Evolutionary conservation across 768 basidiomycete species (phyloP), one percentile per base, ranked within the genome.

Genomic region (Leccinum uliginosum): DNA sequence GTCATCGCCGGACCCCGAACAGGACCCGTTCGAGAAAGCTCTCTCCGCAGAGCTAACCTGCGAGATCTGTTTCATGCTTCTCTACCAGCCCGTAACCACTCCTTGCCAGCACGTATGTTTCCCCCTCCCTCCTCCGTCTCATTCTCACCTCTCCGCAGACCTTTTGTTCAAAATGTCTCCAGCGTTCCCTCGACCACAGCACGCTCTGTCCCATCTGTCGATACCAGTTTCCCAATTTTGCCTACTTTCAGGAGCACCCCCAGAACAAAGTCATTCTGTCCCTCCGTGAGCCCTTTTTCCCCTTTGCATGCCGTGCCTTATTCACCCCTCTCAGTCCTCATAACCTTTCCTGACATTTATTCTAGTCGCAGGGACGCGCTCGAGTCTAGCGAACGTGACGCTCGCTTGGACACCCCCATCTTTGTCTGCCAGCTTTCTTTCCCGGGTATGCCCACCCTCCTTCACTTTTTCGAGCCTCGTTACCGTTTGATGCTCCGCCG

Each of bases 401-500:
- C 84, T 14, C 80, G 87, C 47, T 81, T 96, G 56, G 85, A 92
- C 67, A 94, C 91, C 17, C 93, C 96, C 55, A 88, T 98, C 59
- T 95, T 98, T 64, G 84, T 94, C 61, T 90, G 87, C 68, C 89
- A 89, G 44, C 84, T 97, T 50, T 84, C 87, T 47, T 98, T 97
- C 74, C 96, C 96, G 2, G 89, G 87, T 55, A 85, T 93, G 75
- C 93, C 93, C 40, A 94, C 89, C 48, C 78, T 88, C 54, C 76
- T 98, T 15, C 94, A 97, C 71, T 86, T 98, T 66, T 98, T 92
- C 68, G 96, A 98, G 70, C 96, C 96, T 0, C 81, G 91, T 64
- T 95, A 98, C 70, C 87, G 96, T 7, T 80, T 98, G 51, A 98
- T 98, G 96, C 86, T 98, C 53, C 89, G 96, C 23, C 85, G 96